A percentile compares a stretch with the other conserved stretches of the same genome.
Evolutionary conservation across 176 grass and related monocot species (phyloP).

Genomic region (Rhynchospora breviuscula): DNA sequence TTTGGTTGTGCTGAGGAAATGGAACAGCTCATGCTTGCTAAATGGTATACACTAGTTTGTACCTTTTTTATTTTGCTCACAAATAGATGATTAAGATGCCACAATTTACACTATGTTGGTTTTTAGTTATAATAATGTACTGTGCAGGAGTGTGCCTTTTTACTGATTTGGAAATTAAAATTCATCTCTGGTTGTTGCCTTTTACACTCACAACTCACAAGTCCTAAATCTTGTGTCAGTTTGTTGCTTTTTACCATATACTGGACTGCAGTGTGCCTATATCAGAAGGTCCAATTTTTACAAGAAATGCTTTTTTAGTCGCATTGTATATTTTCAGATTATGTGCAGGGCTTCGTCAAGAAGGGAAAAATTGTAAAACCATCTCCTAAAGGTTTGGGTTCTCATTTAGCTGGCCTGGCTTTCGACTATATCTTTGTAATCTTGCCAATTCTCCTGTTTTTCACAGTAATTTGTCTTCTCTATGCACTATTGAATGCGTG

Average conservation of each 20-base stretch:
- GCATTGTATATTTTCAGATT: constrained; percentile 31
- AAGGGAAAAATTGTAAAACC: constrained; percentile 43
- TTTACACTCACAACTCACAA: neutral
- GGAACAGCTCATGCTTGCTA: constrained; percentile 38
- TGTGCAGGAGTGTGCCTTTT: neutral
- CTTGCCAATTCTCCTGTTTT: constrained; percentile 67
- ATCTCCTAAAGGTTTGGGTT: constrained; percentile 36
- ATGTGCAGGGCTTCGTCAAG: constrained; percentile 31
- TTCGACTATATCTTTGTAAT: constrained; percentile 66
- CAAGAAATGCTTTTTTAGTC: neutral
- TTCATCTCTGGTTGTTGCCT: neutral
- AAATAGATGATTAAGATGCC: neutral
- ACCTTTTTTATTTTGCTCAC: neutral
- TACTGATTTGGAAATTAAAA: neutral
- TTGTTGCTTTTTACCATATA: neutral
- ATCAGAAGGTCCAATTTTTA: constrained; percentile 6
- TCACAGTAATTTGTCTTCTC: constrained; percentile 51
- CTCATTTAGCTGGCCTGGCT: constrained; percentile 39
- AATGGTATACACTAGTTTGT: constrained; percentile 2
- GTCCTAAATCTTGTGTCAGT: neutral
- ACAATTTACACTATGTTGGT: neutral
- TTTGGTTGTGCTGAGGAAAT: constrained; percentile 72
- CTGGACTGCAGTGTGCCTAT: neutral
- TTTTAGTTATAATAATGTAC: neutral
- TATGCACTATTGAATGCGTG: neutral